Evolutionary conservation across 768 basidiomycete genomes (phyloP).

Genomic region (Tylopilus vinaceipallidus): DNA sequence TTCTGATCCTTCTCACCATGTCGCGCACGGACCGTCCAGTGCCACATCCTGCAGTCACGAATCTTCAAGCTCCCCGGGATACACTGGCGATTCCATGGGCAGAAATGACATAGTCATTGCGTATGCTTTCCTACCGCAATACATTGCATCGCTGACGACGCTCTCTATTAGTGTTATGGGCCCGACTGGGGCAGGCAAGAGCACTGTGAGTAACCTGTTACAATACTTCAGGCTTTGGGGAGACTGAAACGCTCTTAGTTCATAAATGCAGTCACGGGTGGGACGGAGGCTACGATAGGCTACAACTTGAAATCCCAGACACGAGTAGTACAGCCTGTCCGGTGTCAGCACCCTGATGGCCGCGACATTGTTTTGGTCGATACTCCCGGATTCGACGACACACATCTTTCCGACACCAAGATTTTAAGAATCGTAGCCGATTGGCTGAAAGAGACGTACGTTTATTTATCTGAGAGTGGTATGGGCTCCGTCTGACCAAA

Average conservation of each 20-base stretch:
- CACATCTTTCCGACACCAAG: slow-evolving; percentile 3
- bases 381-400: slow-evolving; percentile 21
- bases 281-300: not conserved
- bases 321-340: slow-evolving; percentile 2
- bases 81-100: too few relatives aligned
- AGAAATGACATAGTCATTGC: slow-evolving; percentile 16
- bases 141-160: slow-evolving; percentile 16
- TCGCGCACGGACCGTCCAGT: too few relatives aligned
- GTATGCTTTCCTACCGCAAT: too few relatives aligned
- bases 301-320: slow-evolving; percentile 9
- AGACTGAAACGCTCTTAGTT: slow-evolving; percentile 5
- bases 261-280: slow-evolving; percentile 8
- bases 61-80: too few relatives aligned
- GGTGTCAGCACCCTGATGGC: slow-evolving; percentile 16
- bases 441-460: slow-evolving; percentile 19
- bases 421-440: slow-evolving; percentile 12
- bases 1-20: too few relatives aligned
- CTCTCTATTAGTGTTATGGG: slow-evolving; percentile 14
- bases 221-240: not conserved
- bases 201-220: slow-evolving; percentile 12
- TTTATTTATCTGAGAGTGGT: too few relatives aligned
- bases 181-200: slow-evolving; percentile 12
- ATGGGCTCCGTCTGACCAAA: not conserved
- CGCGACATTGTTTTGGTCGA: slow-evolving; percentile 16
- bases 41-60: too few relatives aligned